These are phyloP conservation scores for Cicer yamashitae DNA, from an alignment of 306 rosid species.

Conservation along the genomic window DNA sequence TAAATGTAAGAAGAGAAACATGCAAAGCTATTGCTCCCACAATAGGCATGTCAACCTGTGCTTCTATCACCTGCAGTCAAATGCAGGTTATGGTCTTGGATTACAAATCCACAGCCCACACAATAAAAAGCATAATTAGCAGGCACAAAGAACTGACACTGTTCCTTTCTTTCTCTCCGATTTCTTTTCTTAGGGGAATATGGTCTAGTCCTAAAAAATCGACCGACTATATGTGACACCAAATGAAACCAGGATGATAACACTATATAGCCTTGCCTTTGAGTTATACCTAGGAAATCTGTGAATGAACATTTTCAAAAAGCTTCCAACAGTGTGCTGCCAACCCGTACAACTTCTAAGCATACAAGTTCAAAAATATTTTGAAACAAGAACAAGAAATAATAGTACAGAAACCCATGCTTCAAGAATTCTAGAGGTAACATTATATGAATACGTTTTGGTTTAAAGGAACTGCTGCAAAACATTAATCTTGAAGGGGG, in stretches of 20 bases:
- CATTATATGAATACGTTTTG: conserved; percentile 8
- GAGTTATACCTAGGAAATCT: conserved; percentile 33
- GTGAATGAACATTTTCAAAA: conserved; percentile 2
- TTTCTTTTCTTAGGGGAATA: background rate
- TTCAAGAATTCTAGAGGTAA: conserved; percentile 13
- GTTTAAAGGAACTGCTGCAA: conserved; percentile 25
- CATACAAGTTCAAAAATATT: conserved; percentile 1
- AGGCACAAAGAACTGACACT: conserved; percentile 31
- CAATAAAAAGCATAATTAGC: conserved; percentile 25
- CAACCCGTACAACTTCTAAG: conserved; percentile 35
- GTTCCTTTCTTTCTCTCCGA: conserved; percentile 25
- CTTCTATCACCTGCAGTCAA: conserved; percentile 90
- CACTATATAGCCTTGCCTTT: conserved; percentile 12
- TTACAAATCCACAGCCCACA: conserved; percentile 30
- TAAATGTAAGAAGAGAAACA: conserved; percentile 92
- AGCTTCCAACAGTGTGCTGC: conserved; percentile 14
- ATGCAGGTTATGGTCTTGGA: conserved; percentile 39
- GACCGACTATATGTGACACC: conserved; percentile 16
- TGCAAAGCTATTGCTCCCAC: conserved; percentile 85
- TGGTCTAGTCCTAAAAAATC: conserved; percentile 22
- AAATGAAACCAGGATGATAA: conserved; percentile 30
- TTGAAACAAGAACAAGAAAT: conserved; percentile 28
- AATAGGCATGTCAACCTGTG: conserved; percentile 87
- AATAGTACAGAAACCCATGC: conserved; percentile 20
- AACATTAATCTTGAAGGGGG: conserved; percentile 22